A percentile compares a stretch with the other conserved stretches of the same genome.
Conservation (phyloP, 306 rosid genomes). For the Vigna radiata region DNA sequence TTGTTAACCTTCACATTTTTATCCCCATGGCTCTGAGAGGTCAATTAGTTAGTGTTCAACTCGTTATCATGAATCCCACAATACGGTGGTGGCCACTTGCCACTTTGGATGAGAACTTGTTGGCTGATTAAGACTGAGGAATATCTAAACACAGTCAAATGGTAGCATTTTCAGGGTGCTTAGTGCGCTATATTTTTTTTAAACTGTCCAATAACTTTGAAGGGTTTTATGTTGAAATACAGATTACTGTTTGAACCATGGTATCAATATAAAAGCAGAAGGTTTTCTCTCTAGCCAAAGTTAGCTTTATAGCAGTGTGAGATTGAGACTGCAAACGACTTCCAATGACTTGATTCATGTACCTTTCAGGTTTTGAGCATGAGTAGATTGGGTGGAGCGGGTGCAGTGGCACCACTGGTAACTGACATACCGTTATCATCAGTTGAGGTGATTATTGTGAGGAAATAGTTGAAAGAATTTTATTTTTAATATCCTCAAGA, state of each 20-base stretch:
- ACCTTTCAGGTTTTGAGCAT: conserved; percentile 93
- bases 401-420: conserved; percentile 99
- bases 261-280: conserved; percentile 2
- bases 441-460: conserved; percentile 71
- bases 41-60: conserved; percentile 36
- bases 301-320: conserved; percentile 19
- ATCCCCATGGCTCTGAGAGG: conserved; percentile 3
- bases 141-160: conserved; percentile 16
- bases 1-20: conserved; percentile 24
- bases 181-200: conserved; percentile 3
- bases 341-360: conserved; percentile 34
- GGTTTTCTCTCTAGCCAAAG: background rate
- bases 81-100: conserved; percentile 32
- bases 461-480: background rate
- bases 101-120: conserved; percentile 37
- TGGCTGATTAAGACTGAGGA: conserved; percentile 5
- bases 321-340: conserved; percentile 13
- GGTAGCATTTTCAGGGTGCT: conserved; percentile 12
- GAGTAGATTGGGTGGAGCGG: conserved; percentile 99
- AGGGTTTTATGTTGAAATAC: conserved; percentile 19
- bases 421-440: conserved; percentile 95
- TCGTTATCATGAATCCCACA: conserved; percentile 25
- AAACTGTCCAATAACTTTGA: background rate
- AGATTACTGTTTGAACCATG: conserved; percentile 21
- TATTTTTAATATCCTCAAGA: background rate